A percentile compares a stretch with the other conserved stretches of the same genome.
Conservation (phyloP, 2,329 filamentous ascomycete genomes). For the Alternaria gaisen region DNA sequence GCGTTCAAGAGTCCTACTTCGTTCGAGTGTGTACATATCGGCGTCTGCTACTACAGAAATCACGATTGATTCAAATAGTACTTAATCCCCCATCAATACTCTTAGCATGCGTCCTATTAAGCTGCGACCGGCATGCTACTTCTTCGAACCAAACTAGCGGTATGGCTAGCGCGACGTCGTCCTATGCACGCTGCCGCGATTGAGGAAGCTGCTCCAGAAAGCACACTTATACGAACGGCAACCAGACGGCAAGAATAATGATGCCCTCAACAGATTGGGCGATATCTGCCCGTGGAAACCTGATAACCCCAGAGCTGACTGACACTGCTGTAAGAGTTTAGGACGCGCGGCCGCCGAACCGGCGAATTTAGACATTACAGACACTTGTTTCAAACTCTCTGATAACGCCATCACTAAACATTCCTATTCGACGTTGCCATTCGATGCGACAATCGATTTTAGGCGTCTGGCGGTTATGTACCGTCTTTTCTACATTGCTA, state of each 20-base stretch:
- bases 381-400: background rate
- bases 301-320: background rate
- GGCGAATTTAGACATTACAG: background rate
- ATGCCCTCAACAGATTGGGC: background rate
- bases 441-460: background rate
- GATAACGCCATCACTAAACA: background rate
- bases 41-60: background rate
- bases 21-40: conserved; percentile 6
- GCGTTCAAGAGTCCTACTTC: conserved; percentile 7
- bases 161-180: background rate
- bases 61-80: background rate
- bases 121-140: background rate
- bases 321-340: background rate
- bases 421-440: background rate
- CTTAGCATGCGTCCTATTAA: background rate
- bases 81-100: background rate
- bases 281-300: background rate
- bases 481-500: background rate
- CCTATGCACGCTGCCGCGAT: background rate
- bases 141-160: background rate
- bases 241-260: background rate
- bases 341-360: background rate
- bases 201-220: background rate
- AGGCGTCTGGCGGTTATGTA: background rate
- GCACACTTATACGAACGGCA: background rate